Conservation (phyloP, 176 grass and related monocot genomes). For the Rhynchospora breviuscula region DNA sequence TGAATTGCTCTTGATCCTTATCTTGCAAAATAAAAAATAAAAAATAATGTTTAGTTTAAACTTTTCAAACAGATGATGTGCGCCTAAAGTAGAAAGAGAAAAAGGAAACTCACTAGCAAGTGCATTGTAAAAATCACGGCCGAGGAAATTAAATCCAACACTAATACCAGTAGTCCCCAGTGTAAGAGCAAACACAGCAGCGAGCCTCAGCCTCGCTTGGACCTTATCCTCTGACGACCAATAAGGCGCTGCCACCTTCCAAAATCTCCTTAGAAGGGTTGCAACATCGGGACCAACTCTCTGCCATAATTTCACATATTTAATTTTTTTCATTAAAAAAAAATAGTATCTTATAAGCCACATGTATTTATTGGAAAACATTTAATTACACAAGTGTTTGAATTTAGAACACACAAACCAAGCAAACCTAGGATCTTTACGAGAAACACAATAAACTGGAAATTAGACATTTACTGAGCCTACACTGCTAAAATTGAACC, state of each 20-base stretch:
- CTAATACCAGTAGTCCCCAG: constrained; percentile 85
- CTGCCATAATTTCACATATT: constrained; percentile 20
- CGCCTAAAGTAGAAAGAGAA: constrained; percentile 3
- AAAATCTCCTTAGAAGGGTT: constrained; percentile 74
- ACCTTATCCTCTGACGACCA: constrained; percentile 91
- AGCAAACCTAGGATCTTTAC: neutral
- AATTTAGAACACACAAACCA: neutral
- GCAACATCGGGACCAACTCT: constrained; percentile 49
- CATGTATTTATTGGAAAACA: neutral
- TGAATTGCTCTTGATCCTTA: constrained; percentile 95
- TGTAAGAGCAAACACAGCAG: constrained; percentile 73
- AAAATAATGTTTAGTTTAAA: constrained; percentile 25
- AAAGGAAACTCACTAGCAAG: constrained; percentile 54
- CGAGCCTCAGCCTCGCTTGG: constrained; percentile 82
- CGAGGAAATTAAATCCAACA: constrained; percentile 92
- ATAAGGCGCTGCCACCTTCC: constrained; percentile 88
- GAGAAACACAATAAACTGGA: neutral
- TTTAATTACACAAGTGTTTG: neutral
- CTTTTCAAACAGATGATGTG: neutral
- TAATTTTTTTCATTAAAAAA: neutral
- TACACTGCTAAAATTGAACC: neutral
- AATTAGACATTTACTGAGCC: neutral
- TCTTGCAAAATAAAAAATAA: constrained; percentile 56
- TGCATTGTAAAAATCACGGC: constrained; percentile 93
- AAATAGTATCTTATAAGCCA: neutral